A percentile compares a stretch with the other conserved stretches of the same genome.
phyloP scores from a whole-genome alignment of 2,329 filamentous ascomycete genomes.

The Aureobasidium sp. region DNA sequence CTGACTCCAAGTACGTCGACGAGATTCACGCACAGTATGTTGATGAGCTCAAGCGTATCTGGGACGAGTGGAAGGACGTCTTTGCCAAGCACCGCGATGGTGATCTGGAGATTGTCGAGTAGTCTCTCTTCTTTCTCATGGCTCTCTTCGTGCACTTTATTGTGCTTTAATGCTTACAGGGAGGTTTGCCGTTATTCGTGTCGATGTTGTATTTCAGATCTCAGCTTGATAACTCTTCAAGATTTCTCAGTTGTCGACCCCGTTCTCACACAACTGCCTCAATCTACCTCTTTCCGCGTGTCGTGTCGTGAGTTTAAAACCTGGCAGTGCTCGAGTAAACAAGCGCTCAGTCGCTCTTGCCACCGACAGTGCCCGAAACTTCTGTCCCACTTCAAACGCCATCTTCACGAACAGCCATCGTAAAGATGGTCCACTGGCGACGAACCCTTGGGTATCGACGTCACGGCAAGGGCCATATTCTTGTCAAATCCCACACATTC shows the following conservation, averaged over 20 bases:
- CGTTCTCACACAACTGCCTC: neutral
- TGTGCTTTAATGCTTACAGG: neutral
- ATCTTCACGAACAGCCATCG: neutral
- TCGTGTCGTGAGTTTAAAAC: neutral
- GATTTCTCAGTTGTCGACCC: neutral
- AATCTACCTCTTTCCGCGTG: neutral
- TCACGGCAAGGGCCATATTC: neutral
- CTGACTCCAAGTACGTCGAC: slow-evolving; percentile 70
- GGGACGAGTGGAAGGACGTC: slow-evolving; percentile 70
- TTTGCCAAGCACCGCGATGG: slow-evolving; percentile 58
- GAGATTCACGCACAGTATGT: slow-evolving; percentile 74
- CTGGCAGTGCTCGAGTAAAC: neutral
- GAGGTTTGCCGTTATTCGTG: neutral
- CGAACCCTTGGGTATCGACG: neutral
- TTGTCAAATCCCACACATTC: neutral
- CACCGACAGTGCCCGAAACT: neutral
- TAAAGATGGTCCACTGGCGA: neutral
- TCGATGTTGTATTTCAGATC: neutral
- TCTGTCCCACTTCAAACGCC: neutral
- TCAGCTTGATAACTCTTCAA: neutral
- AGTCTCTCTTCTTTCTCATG: slow-evolving; percentile 1
- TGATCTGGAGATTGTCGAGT: slow-evolving; percentile 63
- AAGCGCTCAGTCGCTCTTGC: neutral
- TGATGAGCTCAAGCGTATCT: slow-evolving; percentile 63
- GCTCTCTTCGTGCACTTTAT: neutral